Evolutionary conservation across 768 basidiomycete genomes (phyloP).

Genomic region (Lanmaoa rubissima): DNA sequence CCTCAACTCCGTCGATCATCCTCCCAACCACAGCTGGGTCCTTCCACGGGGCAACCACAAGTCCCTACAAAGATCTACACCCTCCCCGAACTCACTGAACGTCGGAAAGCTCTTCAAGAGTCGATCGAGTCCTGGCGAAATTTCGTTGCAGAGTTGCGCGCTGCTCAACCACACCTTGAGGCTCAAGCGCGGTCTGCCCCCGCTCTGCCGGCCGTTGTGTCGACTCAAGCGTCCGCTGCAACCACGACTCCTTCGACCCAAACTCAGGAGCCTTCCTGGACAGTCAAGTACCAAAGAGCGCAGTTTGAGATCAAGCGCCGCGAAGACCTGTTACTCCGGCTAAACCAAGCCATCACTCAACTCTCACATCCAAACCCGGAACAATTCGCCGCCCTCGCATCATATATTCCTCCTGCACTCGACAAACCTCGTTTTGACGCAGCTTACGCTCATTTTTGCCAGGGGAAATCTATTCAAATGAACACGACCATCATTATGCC

Average conservation of each 20-base stretch:
- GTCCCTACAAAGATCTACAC: slow-evolving; percentile 22
- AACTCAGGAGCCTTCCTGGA: slow-evolving; percentile 20
- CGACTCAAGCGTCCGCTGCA: neutral
- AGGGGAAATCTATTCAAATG: slow-evolving; percentile 24
- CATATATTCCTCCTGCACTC: slow-evolving; percentile 29
- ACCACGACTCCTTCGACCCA: slow-evolving; percentile 1
- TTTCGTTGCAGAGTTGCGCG: slow-evolving; percentile 19
- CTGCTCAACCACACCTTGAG: slow-evolving; percentile 14
- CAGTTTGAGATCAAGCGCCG: slow-evolving; percentile 33
- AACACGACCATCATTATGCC: slow-evolving; percentile 32
- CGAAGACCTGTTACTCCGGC: slow-evolving; percentile 26
- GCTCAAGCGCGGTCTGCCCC: slow-evolving; percentile 1
- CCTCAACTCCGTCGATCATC: slow-evolving; percentile 29
- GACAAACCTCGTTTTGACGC: slow-evolving; percentile 29
- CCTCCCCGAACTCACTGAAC: slow-evolving; percentile 27
- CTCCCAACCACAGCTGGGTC: slow-evolving; percentile 29
- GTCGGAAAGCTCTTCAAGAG: slow-evolving; percentile 24
- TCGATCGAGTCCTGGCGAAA: slow-evolving; percentile 26
- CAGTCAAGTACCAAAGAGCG: slow-evolving; percentile 20
- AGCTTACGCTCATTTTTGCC: slow-evolving; percentile 29
- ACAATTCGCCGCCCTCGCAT: slow-evolving; percentile 25
- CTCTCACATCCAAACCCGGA: slow-evolving; percentile 22
- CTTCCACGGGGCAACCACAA: slow-evolving; percentile 11
- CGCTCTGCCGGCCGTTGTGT: neutral
- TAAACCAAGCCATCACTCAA: slow-evolving; percentile 30